These are phyloP conservation scores for Aristolochia fimbriata DNA, from an alignment of 164 flowering plant species.

Conservation along the genomic window DNA sequence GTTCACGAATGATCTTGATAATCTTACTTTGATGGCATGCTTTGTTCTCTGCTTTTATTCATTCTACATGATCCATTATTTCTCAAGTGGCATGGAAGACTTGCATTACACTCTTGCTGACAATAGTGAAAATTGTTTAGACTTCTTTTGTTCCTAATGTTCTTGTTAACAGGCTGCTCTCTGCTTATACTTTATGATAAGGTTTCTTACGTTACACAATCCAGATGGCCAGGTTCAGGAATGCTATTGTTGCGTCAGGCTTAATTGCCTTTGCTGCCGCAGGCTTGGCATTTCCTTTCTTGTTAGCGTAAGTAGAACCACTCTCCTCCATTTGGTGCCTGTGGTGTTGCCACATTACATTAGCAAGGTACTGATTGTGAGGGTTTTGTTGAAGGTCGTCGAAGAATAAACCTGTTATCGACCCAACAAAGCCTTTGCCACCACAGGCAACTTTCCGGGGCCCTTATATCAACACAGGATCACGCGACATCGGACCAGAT, in stretches of 20 bases:
- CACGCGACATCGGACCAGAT: constrained; percentile 91
- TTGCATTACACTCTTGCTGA: too few species aligned
- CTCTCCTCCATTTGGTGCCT: neutral
- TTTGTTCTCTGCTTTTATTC: too few species aligned
- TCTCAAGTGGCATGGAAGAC: too few species aligned
- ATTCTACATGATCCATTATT: too few species aligned
- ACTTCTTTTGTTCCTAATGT: too few species aligned
- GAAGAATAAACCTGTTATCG: constrained; percentile 56
- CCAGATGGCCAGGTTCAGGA: constrained; percentile 46
- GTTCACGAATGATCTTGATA: too few species aligned
- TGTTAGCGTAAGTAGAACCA: constrained; percentile 61
- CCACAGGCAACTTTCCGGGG: constrained; percentile 95
- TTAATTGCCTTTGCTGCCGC: constrained; percentile 69
- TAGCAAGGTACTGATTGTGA: neutral
- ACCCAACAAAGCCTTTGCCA: constrained; percentile 82
- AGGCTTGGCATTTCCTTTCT: constrained; percentile 87
- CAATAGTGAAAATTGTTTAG: too few species aligned
- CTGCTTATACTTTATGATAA: too few species aligned
- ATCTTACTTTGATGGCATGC: too few species aligned
- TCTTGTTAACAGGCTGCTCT: too few species aligned
- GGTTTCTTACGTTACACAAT: neutral
- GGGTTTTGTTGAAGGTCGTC: constrained; percentile 38
- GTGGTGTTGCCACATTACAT: neutral
- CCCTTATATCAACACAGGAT: constrained; percentile 91
- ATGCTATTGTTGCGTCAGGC: constrained; percentile 63